Conservation (phyloP, 2,329 filamentous ascomycete species). For the Neonectria magnoliae region DNA sequence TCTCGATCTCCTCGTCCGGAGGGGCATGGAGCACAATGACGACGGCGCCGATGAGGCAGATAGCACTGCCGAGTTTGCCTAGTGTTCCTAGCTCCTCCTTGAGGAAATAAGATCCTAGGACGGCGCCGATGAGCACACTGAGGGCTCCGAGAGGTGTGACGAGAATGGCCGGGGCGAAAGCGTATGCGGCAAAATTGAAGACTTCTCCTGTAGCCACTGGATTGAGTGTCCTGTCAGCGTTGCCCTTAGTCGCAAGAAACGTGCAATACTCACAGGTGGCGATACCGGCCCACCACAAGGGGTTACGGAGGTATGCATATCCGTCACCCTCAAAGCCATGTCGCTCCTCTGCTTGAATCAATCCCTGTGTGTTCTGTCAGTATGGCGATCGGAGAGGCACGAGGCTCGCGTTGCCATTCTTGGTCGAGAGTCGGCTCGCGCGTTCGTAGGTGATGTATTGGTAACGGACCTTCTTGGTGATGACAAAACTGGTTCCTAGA, state of each 20-base stretch:
- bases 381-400: not conserved
- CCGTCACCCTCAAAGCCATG: slow-evolving; percentile 98
- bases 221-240: slow-evolving; percentile 34
- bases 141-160: slow-evolving; percentile 95
- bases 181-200: slow-evolving; percentile 98
- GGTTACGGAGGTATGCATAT: slow-evolving; percentile 91
- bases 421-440: not conserved
- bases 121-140: slow-evolving; percentile 93
- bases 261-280: slow-evolving; percentile 75
- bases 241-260: not conserved
- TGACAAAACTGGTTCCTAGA: slow-evolving; percentile 93
- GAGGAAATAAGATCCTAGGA: slow-evolving; percentile 94
- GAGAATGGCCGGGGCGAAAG: slow-evolving; percentile 97
- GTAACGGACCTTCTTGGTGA: slow-evolving; percentile 88
- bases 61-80: slow-evolving; percentile 94
- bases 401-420: not conserved
- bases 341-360: slow-evolving; percentile 88
- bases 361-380: slow-evolving; percentile 65
- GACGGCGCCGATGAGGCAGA: slow-evolving; percentile 93
- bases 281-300: slow-evolving; percentile 98
- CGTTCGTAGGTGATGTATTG: not conserved
- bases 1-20: slow-evolving; percentile 89
- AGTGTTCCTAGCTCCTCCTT: slow-evolving; percentile 89
- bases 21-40: slow-evolving; percentile 98
- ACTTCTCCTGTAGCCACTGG: slow-evolving; percentile 91